phyloP scores from a whole-genome alignment of 192 early-diverging fungal genomes.

The Backusella westeae region DNA sequence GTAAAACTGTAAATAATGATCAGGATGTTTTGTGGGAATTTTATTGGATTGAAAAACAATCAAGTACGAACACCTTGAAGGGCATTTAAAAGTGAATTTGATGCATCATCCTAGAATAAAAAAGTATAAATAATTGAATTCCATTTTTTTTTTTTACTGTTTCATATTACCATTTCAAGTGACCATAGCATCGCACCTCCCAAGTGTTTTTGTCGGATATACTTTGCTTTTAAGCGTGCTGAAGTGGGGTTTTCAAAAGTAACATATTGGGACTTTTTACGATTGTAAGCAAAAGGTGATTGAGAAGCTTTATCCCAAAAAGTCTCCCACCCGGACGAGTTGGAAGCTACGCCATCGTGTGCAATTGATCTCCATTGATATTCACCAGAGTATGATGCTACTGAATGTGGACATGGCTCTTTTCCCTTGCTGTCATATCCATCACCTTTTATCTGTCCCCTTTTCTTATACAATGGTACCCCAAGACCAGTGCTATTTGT shows the following conservation, averaged over 20 bases:
- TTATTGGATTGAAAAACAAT: constrained; percentile 23
- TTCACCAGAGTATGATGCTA: constrained; percentile 26
- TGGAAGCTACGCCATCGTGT: constrained; percentile 1
- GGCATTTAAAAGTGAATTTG: not conserved
- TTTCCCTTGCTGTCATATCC: constrained; percentile 20
- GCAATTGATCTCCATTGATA: constrained; percentile 29
- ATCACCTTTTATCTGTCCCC: constrained; percentile 31
- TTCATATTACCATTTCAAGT: constrained; percentile 27
- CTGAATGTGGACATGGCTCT: constrained; percentile 28
- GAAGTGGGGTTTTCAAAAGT: constrained; percentile 67
- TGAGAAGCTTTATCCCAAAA: constrained; percentile 70
- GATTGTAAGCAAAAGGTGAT: constrained; percentile 70
- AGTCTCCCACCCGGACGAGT: constrained; percentile 44
- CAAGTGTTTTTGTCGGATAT: constrained; percentile 45
- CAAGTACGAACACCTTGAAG: constrained; percentile 4
- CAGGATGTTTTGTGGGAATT: constrained; percentile 5
- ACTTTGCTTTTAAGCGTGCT: constrained; percentile 53
- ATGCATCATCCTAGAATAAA: not conserved
- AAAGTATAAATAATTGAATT: not conserved
- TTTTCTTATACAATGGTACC: not conserved
- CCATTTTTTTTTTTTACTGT: not conserved
- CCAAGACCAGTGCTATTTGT: not conserved
- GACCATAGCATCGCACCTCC: constrained; percentile 69
- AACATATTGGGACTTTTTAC: constrained; percentile 51
- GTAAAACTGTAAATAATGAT: not conserved